Conservation (phyloP, 2,329 filamentous ascomycete species). For the Aspergillus felis region DNA sequence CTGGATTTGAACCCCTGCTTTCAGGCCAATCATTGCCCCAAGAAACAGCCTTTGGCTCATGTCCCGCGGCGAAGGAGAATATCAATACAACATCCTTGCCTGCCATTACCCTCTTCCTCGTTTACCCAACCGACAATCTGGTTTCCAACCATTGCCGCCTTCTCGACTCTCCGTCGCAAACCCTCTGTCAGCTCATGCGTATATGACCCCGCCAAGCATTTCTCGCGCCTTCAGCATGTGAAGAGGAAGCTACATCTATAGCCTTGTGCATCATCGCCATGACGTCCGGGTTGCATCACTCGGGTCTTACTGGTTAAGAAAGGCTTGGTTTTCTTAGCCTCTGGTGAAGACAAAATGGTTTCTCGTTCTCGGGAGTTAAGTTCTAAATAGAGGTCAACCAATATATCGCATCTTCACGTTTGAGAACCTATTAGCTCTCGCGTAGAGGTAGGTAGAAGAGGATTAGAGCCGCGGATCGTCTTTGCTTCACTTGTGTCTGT, state of each 20-base stretch:
- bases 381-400: not conserved
- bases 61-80: not conserved
- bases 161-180: not conserved
- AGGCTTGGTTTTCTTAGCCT: not conserved
- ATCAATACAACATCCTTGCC: not conserved
- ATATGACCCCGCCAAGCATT: not conserved
- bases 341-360: not conserved
- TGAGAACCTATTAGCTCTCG: not conserved
- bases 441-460: not conserved
- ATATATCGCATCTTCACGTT: not conserved
- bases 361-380: not conserved
- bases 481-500: too few species aligned
- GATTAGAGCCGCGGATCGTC: not conserved
- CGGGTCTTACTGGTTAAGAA: not conserved
- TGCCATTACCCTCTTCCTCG: not conserved
- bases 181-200: not conserved
- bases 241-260: not conserved
- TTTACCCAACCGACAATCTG: not conserved
- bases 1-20: not conserved
- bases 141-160: not conserved
- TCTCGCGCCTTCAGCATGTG: not conserved
- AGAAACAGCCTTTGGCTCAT: not conserved
- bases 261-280: not conserved
- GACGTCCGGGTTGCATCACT: not conserved
- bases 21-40: not conserved